Conservation (phyloP, 2,329 filamentous ascomycete species). For the Fusarium torreyae region DNA sequence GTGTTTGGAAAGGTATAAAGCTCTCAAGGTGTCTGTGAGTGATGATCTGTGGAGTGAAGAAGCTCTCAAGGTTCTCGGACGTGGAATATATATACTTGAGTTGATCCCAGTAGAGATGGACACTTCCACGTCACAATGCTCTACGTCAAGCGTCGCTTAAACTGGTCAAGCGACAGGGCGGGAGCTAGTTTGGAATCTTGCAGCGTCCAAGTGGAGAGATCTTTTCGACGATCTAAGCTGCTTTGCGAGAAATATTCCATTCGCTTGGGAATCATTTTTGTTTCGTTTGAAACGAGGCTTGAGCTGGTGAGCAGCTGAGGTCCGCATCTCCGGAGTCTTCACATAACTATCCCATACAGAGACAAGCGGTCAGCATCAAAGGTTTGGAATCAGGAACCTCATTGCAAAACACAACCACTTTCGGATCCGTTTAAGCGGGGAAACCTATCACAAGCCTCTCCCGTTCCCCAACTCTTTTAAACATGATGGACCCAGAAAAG, state of each 20-base stretch:
- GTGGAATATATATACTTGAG: conserved; percentile 40
- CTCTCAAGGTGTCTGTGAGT: conserved; percentile 35
- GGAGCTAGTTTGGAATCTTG: conserved; percentile 32
- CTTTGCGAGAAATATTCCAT: background rate
- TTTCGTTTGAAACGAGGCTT: background rate
- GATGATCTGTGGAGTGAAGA: conserved; percentile 30
- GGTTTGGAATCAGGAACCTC: conserved; percentile 7
- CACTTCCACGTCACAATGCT: conserved; percentile 15
- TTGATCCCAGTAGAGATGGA: conserved; percentile 1
- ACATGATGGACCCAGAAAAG: background rate
- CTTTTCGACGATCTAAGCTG: background rate
- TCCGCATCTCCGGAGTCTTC: background rate
- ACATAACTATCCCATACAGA: background rate
- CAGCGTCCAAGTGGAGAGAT: conserved; percentile 19
- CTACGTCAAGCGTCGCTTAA: conserved; percentile 4
- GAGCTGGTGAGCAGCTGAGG: background rate
- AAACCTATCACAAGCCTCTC: background rate
- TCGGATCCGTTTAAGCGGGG: conserved; percentile 24
- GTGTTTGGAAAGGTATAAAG: conserved; percentile 18
- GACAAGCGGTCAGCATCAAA: background rate
- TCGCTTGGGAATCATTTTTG: background rate
- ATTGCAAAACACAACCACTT: background rate
- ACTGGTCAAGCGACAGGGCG: background rate
- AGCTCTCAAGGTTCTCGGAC: conserved; percentile 45
- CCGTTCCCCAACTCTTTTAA: conserved; percentile 8